Conservation (phyloP, 1,284 basidiomycete species). For the Microbotryum lychnidis-dioicae region DNA sequence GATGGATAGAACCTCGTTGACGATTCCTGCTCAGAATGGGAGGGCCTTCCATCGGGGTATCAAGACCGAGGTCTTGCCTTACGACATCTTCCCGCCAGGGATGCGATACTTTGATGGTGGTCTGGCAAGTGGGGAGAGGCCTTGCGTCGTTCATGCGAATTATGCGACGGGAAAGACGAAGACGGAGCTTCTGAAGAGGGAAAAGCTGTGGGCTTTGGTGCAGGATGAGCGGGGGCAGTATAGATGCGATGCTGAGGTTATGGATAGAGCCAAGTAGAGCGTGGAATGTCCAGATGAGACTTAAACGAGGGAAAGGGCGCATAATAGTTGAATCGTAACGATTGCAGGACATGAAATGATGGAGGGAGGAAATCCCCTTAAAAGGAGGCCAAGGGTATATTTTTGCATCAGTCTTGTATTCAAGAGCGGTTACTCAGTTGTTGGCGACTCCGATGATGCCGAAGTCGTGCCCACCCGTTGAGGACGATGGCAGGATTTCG, state of each 20-base stretch:
- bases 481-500: conserved; percentile 10
- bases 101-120: conserved; percentile 29
- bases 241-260: conserved; percentile 19
- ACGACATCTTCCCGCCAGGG: conserved; percentile 30
- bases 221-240: conserved; percentile 6
- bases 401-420: too few relatives aligned
- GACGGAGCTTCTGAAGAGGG: conserved; percentile 18
- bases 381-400: too few relatives aligned
- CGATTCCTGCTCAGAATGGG: background rate
- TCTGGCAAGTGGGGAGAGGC: conserved; percentile 14
- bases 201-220: conserved; percentile 27
- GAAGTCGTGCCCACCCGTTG: conserved; percentile 13
- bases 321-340: too few relatives aligned
- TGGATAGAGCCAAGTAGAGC: conserved; percentile 10
- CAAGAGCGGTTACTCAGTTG: background rate
- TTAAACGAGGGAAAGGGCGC: too few relatives aligned
- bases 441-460: conserved; percentile 16
- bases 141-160: conserved; percentile 32
- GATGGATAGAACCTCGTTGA: background rate
- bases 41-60: background rate
- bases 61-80: conserved; percentile 19
- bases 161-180: conserved; percentile 28
- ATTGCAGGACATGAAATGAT: too few relatives aligned
- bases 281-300: background rate
- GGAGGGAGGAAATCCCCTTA: too few relatives aligned